These are phyloP conservation scores for Calonectria montana DNA, from an alignment of 2,329 filamentous ascomycete genomes.

Conservation along the genomic window DNA sequence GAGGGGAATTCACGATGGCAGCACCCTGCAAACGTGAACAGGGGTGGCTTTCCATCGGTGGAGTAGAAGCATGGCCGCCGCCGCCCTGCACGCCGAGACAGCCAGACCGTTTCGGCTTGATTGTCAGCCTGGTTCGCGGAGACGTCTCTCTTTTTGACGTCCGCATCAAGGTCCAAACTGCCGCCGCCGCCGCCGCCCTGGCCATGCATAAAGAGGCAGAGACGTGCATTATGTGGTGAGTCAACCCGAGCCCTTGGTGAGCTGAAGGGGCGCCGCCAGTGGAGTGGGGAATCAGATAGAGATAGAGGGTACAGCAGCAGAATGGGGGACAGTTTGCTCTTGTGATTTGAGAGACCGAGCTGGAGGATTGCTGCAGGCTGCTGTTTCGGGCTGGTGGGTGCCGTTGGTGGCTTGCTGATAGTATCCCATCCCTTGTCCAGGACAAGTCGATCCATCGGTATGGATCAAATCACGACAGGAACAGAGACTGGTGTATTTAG, in stretches of 20 bases:
- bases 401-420: slow-evolving; percentile 20
- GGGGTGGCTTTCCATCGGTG: background rate
- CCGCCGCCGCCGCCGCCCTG: background rate
- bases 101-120: background rate
- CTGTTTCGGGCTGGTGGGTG: slow-evolving; percentile 17
- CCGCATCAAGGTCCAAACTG: background rate
- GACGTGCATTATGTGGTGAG: slow-evolving; percentile 5
- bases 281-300: background rate
- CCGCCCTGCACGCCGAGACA: background rate
- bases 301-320: background rate
- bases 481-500: background rate
- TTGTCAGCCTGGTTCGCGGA: background rate
- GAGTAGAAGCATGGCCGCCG: background rate
- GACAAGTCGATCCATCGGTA: background rate
- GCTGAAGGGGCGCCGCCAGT: slow-evolving; percentile 1
- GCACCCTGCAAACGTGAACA: background rate
- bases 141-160: background rate
- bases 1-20: background rate
- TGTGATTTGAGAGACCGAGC: slow-evolving; percentile 15
- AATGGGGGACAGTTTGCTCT: background rate
- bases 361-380: slow-evolving; percentile 12
- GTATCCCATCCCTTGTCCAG: slow-evolving; percentile 12
- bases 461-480: background rate
- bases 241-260: slow-evolving; percentile 5
- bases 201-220: background rate